A percentile compares a stretch with the other conserved stretches of the same genome.
Evolutionary conservation across 208 protist species (phyloP).

Genomic region (Willaertia magna): DNA sequence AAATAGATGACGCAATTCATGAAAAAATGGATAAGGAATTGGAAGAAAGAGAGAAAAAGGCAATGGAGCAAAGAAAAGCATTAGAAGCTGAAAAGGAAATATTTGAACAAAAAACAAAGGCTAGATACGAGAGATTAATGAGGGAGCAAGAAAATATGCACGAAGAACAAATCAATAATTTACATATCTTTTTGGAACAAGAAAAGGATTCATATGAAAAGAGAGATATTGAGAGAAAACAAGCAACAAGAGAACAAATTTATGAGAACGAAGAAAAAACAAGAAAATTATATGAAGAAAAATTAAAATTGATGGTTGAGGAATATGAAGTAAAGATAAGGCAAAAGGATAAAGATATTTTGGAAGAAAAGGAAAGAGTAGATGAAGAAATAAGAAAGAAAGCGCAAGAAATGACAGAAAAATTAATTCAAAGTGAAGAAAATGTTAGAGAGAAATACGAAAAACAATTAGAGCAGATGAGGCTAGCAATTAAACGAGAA

Average conservation of each 20-base stretch:
- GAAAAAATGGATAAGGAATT: background rate
- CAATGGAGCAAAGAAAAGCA: background rate
- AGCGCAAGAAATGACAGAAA: background rate
- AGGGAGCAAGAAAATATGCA: background rate
- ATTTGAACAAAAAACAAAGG: background rate
- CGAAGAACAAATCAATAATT: background rate
- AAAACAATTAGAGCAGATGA: background rate
- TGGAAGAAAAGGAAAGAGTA: background rate
- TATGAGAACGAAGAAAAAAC: background rate
- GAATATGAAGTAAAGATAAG: background rate
- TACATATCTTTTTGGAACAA: background rate
- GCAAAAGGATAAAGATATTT: background rate
- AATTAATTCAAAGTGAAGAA: background rate
- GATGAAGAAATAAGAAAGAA: background rate
- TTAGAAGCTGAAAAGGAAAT: background rate
- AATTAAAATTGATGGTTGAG: background rate
- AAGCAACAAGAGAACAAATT: background rate
- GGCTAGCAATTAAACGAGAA: background rate
- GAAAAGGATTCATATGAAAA: background rate
- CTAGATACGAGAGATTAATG: background rate
- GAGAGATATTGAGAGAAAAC: background rate
- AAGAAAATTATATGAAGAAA: background rate
- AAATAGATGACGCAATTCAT: background rate
- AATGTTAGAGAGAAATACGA: background rate
- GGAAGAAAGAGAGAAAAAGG: background rate